phyloP scores from a whole-genome alignment of 164 flowering plant genomes.

The Magnolia changhungtana region DNA sequence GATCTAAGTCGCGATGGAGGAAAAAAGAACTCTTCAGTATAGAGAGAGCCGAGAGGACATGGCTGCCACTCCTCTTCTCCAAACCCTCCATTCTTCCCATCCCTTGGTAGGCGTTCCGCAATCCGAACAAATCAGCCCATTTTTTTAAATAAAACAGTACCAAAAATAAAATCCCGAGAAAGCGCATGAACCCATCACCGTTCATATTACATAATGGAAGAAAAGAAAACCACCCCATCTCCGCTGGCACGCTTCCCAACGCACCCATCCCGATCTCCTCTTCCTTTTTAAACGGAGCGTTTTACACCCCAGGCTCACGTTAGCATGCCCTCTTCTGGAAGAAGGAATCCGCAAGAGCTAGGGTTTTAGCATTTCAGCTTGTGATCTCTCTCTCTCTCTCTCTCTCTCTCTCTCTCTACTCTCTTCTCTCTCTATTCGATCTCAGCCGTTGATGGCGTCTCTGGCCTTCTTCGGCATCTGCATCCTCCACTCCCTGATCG shows the following conservation, averaged over 20 bases:
- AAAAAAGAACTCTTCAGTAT: not conserved
- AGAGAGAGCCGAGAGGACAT: not conserved
- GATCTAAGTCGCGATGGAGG: not conserved
- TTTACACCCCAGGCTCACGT: not conserved
- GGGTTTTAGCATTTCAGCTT: not conserved
- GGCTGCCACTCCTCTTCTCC: not conserved
- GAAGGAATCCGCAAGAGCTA: not conserved
- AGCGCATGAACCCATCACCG: not conserved
- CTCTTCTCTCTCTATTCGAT: not conserved
- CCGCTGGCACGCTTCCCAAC: not conserved
- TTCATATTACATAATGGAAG: not conserved
- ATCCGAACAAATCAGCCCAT: not conserved
- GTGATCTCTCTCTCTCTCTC: not conserved
- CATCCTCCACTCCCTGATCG: conserved; percentile 55
- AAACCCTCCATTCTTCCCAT: not conserved
- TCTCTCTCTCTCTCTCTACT: too few species aligned
- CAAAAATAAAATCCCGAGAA: not conserved
- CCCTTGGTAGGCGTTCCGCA: not conserved
- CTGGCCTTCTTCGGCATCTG: conserved; percentile 58
- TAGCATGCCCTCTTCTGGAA: not conserved
- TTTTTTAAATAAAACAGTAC: not conserved
- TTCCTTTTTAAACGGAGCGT: not conserved
- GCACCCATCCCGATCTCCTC: not conserved
- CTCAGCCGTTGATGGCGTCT: not conserved
- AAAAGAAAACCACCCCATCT: not conserved